A percentile compares a stretch with the other conserved stretches of the same genome.
These are phyloP conservation scores for Emmonsia crescens DNA, from an alignment of 2,329 filamentous ascomycete genomes.

Conservation along the genomic window DNA sequence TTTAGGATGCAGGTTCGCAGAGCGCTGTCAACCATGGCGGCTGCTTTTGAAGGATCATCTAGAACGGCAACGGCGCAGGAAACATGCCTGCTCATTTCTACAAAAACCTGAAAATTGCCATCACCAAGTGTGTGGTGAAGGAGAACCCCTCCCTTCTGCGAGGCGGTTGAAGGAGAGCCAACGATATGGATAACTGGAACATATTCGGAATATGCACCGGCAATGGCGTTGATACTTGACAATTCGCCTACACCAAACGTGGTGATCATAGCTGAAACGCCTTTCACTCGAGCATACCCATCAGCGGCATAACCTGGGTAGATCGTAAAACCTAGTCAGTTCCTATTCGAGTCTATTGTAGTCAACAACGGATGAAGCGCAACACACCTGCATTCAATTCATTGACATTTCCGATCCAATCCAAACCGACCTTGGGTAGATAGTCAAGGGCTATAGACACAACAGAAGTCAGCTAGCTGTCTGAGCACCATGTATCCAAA, in stretches of 20 bases:
- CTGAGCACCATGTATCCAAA: background rate
- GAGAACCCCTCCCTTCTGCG: slow-evolving; percentile 36
- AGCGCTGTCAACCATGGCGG: slow-evolving; percentile 65
- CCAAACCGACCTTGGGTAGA: slow-evolving; percentile 41
- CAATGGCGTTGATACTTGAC: slow-evolving; percentile 62
- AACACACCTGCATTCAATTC: slow-evolving; percentile 47
- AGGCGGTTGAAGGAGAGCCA: slow-evolving; percentile 40
- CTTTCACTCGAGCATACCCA: slow-evolving; percentile 64
- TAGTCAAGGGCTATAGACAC: slow-evolving; percentile 44
- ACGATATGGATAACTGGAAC: slow-evolving; percentile 57
- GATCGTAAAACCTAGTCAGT: background rate
- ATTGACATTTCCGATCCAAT: slow-evolving; percentile 53
- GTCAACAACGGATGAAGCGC: no score
- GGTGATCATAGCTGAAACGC: slow-evolving; percentile 58
- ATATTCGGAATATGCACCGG: slow-evolving; percentile 63
- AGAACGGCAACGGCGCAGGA: slow-evolving; percentile 62
- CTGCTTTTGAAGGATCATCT: slow-evolving; percentile 57
- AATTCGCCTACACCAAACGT: slow-evolving; percentile 61
- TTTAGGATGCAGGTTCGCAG: slow-evolving; percentile 63
- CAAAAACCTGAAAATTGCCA: slow-evolving; percentile 73
- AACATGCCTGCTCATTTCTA: slow-evolving; percentile 63
- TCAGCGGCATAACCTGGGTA: slow-evolving; percentile 59
- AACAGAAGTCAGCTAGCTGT: background rate
- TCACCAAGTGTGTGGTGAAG: slow-evolving; percentile 63
- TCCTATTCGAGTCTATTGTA: background rate